A percentile compares a stretch with the other conserved stretches of the same genome.
Evolutionary conservation across 2,329 filamentous ascomycete species (phyloP).

Genomic region (Ophidiomyces ophidiicola): DNA sequence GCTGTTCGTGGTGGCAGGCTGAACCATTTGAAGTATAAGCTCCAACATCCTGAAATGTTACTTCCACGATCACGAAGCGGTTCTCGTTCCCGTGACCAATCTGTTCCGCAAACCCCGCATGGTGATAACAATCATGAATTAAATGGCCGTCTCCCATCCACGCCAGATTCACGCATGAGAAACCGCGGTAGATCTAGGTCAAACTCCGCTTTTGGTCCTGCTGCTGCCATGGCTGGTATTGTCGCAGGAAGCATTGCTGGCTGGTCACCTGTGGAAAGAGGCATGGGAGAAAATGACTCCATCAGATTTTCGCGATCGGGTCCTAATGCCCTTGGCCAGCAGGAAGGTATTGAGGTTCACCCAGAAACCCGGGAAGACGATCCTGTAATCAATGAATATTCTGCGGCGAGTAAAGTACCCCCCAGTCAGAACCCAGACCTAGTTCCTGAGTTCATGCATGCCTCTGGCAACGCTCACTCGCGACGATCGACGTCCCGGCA

Average conservation of each 20-base stretch:
- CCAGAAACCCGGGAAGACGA: slow-evolving; percentile 36
- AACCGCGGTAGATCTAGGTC: slow-evolving; percentile 43
- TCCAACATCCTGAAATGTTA: slow-evolving; percentile 44
- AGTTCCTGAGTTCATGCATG: slow-evolving; percentile 34
- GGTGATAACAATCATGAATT: slow-evolving; percentile 33
- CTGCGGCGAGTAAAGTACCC: slow-evolving; percentile 26
- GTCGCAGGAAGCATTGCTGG: slow-evolving; percentile 54
- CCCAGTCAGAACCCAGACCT: slow-evolving; percentile 38
- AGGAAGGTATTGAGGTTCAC: slow-evolving; percentile 37
- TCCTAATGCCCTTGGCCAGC: slow-evolving; percentile 29
- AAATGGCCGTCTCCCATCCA: slow-evolving; percentile 33
- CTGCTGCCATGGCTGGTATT: slow-evolving; percentile 53
- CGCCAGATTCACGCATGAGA: slow-evolving; percentile 42
- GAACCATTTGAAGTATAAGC: slow-evolving; percentile 47
- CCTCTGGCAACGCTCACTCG: slow-evolving; percentile 21
- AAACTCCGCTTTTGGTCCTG: slow-evolving; percentile 47
- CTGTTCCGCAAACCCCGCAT: slow-evolving; percentile 44
- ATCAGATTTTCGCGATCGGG: slow-evolving; percentile 28
- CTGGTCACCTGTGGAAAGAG: slow-evolving; percentile 49
- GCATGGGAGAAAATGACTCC: slow-evolving; percentile 26
- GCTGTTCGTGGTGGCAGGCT: slow-evolving; percentile 52
- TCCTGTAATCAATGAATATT: slow-evolving; percentile 30
- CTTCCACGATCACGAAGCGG: slow-evolving; percentile 35
- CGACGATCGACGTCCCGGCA: slow-evolving; percentile 27
- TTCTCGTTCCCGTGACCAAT: slow-evolving; percentile 32